These are phyloP conservation scores for Corinectria fuckeliana DNA, from an alignment of 2,329 filamentous ascomycete genomes.

Conservation along the genomic window DNA sequence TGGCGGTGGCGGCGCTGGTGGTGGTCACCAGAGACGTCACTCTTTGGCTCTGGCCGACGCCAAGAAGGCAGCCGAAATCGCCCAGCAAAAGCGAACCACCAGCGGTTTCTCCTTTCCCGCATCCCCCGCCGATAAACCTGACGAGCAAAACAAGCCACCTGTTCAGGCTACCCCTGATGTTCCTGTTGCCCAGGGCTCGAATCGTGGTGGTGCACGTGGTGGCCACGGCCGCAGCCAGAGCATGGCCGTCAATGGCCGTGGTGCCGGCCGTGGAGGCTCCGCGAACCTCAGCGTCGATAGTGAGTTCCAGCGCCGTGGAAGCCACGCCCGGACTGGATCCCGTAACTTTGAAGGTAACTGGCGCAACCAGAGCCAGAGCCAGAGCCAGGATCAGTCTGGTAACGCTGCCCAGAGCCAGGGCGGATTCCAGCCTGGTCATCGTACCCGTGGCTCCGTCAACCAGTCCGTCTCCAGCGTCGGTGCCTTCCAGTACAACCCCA, in stretches of 20 bases:
- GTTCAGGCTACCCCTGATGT: slow-evolving; percentile 42
- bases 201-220: slow-evolving; percentile 63
- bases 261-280: slow-evolving; percentile 69
- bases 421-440: slow-evolving; percentile 90
- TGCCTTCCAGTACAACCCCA: slow-evolving; percentile 82
- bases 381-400: slow-evolving; percentile 64
- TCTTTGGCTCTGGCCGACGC: slow-evolving; percentile 94
- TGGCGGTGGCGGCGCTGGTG: slow-evolving; percentile 69
- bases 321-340: slow-evolving; percentile 82
- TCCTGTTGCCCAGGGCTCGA: slow-evolving; percentile 50
- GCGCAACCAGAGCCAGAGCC: slow-evolving; percentile 76
- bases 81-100: slow-evolving; percentile 94
- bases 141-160: slow-evolving; percentile 52
- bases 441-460: slow-evolving; percentile 82
- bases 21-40: slow-evolving; percentile 91
- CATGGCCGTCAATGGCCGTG: slow-evolving; percentile 79
- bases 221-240: slow-evolving; percentile 84
- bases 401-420: slow-evolving; percentile 62
- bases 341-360: slow-evolving; percentile 98
- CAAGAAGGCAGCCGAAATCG: slow-evolving; percentile 95
- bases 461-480: slow-evolving; percentile 85
- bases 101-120: slow-evolving; percentile 94
- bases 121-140: slow-evolving; percentile 66
- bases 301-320: slow-evolving; percentile 79
- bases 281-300: slow-evolving; percentile 56